Conservation (phyloP, 75 land plant species). For the Sequoiadendron giganteum region DNA sequence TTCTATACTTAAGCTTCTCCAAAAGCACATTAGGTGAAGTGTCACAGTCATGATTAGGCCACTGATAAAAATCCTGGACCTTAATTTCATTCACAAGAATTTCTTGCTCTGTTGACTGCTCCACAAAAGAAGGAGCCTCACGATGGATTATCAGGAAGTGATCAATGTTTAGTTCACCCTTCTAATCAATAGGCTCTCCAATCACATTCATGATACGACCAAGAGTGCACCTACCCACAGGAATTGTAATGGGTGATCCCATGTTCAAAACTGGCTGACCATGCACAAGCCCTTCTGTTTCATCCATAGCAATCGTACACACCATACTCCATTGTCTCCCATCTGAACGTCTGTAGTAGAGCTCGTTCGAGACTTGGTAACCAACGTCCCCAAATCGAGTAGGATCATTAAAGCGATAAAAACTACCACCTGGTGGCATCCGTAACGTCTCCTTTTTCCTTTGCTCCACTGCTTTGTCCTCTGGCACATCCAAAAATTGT, state of each 20-base stretch:
- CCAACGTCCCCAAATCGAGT: no score
- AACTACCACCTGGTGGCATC: no score
- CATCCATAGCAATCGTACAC: constrained; percentile 53
- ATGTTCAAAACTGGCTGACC: constrained; percentile 52
- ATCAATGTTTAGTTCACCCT: constrained; percentile 76
- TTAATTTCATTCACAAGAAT: constrained; percentile 95
- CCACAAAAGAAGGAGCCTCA: constrained; percentile 92
- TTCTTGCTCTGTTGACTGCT: constrained; percentile 85
- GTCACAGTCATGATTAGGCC: no score
- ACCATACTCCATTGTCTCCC: constrained; percentile 18
- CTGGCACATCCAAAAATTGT: no score
- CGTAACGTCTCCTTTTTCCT: no score
- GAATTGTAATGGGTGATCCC: constrained; percentile 56
- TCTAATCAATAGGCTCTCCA: constrained; percentile 93
- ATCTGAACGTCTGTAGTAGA: no score
- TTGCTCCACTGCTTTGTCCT: no score
- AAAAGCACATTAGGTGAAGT: no score
- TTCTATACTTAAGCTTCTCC: no score
- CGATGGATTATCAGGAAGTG: constrained; percentile 89
- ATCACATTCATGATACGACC: constrained; percentile 94
- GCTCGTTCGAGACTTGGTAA: no score
- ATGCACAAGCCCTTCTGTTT: constrained; percentile 54
- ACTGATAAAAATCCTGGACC: constrained; percentile 22
- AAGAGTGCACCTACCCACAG: constrained; percentile 89
- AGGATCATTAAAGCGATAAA: no score